Conservation (phyloP, 2,329 filamentous ascomycete species). For the Westerdykella ornata region DNA sequence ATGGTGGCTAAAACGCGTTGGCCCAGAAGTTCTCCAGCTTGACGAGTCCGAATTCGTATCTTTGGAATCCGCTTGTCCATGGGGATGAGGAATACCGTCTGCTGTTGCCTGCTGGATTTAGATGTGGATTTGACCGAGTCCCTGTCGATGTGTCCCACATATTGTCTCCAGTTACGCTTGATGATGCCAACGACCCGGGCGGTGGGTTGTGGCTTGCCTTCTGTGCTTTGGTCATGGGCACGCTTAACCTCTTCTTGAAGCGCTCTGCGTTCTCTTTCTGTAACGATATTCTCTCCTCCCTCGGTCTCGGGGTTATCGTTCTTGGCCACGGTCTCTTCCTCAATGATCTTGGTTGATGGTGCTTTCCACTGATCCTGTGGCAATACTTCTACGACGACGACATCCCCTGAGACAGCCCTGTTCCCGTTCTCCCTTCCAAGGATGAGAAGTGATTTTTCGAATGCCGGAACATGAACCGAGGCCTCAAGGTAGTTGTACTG, state of each 20-base stretch:
- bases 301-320: slow-evolving; percentile 91
- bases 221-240: slow-evolving; percentile 67
- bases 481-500: slow-evolving; percentile 97
- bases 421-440: slow-evolving; percentile 95
- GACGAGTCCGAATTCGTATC: slow-evolving; percentile 84
- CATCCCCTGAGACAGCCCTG: slow-evolving; percentile 81
- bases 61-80: slow-evolving; percentile 99
- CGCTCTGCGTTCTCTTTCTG: slow-evolving; percentile 76
- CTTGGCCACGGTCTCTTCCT: slow-evolving; percentile 84
- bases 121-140: slow-evolving; percentile 69
- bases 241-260: slow-evolving; percentile 87
- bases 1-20: slow-evolving; percentile 91
- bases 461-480: slow-evolving; percentile 80
- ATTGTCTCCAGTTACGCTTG: slow-evolving; percentile 96
- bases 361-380: slow-evolving; percentile 96
- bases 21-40: slow-evolving; percentile 80
- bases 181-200: slow-evolving; percentile 86
- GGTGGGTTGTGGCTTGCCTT: slow-evolving; percentile 79
- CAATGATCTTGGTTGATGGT: slow-evolving; percentile 89
- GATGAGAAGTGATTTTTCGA: slow-evolving; percentile 80
- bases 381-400: slow-evolving; percentile 87
- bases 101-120: slow-evolving; percentile 74
- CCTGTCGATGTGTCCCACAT: slow-evolving; percentile 89
- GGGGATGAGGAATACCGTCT: slow-evolving; percentile 88
- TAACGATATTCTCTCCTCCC: slow-evolving; percentile 60